Base-by-base conservation (phyloP, 2,329 filamentous ascomycete species). In the Teratosphaeriaceae sp. region DNA sequence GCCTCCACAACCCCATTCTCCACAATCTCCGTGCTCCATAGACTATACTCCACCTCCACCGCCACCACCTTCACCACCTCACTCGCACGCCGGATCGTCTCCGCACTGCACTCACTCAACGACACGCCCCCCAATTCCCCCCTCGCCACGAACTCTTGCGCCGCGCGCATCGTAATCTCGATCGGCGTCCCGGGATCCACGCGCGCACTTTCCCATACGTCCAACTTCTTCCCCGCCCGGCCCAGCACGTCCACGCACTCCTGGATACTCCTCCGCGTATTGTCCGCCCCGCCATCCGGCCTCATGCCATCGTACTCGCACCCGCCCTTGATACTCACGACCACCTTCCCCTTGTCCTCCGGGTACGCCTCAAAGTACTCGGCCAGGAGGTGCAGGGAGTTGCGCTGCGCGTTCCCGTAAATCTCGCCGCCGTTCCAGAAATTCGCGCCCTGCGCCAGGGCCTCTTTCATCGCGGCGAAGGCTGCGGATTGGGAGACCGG, bases 31-130 rank as follows among this genome's bases (percentile, higher is more conserved):
- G 74, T 76, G 5, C 65, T 65, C 66, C 71, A 82, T 2, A 80
- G 64, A 13, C 71, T 76, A 43, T 81, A 67, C 56, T 82, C 79
- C 19, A 79, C 72, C 54, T 83, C 79, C 6, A 82, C 77, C 1
- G 73, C 72, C 1, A 69, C 68, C 38, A 82, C 73, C 15, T 74
- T 76, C 49, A 74, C 70, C 31, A 79, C 68, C 40, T 71, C 70
- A 36, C 70, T 65, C 20, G 70, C 74, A 43, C 68, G 66, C 35
- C 70, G 59, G 44, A 74, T 72, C 1, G 65, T 66, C 20, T 66
- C 54, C 16, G 66, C 68, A n/a, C 58, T 60, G 40, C 69, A 69
- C 49, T 74, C 71, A 12, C 63, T 67, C 51, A 74, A 48, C 24
- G 62, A 61, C 45, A 74, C 67, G 2, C 70, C 71, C 9, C 70